phyloP scores from a whole-genome alignment of 2,329 filamentous ascomycete species.

The Stagonosporopsis cucurbitacearum region DNA sequence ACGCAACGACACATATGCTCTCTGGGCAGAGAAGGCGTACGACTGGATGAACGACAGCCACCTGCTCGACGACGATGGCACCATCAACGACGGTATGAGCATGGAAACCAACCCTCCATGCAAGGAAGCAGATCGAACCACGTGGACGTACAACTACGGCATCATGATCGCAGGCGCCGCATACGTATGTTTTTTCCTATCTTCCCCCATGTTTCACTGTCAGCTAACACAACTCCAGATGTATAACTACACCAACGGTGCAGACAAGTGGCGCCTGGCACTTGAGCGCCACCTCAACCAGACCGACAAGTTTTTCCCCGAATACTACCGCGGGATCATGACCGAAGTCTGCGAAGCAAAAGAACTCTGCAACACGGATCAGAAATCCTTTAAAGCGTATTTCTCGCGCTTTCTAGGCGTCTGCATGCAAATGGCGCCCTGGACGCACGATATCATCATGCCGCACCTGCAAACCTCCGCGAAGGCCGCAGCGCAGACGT shows the following conservation, averaged over 20 bases:
- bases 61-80: constrained; percentile 32
- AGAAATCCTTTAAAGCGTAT: constrained; percentile 55
- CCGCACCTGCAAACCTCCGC: constrained; percentile 62
- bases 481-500: constrained; percentile 60
- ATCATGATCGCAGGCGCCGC: constrained; percentile 45
- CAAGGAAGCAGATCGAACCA: constrained; percentile 36
- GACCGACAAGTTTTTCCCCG: constrained; percentile 48
- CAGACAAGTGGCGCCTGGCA: constrained; percentile 38
- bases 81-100: constrained; percentile 39
- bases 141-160: constrained; percentile 50
- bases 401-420: constrained; percentile 59
- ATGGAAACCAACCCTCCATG: constrained; percentile 32
- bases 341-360: constrained; percentile 52
- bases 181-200: constrained; percentile 28
- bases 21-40: constrained; percentile 45
- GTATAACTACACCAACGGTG: constrained; percentile 51
- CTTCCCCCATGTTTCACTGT: too few species aligned
- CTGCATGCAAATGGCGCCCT: constrained; percentile 65
- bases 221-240: constrained; percentile 36
- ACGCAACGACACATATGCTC: constrained; percentile 45
- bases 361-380: constrained; percentile 53
- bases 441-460: constrained; percentile 58
- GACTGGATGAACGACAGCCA: constrained; percentile 44
- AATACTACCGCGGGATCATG: constrained; percentile 48
- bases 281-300: constrained; percentile 43